Percentiles rank a stretch among this genome's conserved stretches.
Conservation (phyloP, 2,329 filamentous ascomycete genomes). For the Emericellopsis atlantica region DNA sequence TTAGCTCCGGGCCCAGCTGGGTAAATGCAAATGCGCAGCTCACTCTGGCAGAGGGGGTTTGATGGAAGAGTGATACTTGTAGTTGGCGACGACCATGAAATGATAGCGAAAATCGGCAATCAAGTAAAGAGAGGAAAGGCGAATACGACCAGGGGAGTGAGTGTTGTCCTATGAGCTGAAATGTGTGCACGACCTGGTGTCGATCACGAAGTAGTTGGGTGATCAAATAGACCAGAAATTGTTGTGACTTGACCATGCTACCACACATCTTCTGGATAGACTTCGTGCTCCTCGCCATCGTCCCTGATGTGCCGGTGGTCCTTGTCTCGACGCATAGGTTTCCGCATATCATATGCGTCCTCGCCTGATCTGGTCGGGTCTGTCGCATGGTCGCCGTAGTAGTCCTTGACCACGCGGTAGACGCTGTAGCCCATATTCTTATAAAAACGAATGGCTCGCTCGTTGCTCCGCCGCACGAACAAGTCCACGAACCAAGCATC, state of each 20-base stretch:
- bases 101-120: too few species aligned
- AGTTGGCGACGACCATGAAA: too few species aligned
- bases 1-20: too few species aligned
- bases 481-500: constrained; percentile 92
- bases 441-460: constrained; percentile 79
- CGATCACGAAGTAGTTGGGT: too few species aligned
- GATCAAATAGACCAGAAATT: too few species aligned
- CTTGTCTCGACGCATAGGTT: constrained; percentile 72
- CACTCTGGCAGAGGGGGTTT: too few species aligned
- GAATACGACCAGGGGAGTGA: too few species aligned
- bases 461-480: constrained; percentile 83
- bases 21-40: too few species aligned
- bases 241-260: constrained; percentile 15
- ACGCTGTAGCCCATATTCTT: constrained; percentile 85
- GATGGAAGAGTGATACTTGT: too few species aligned
- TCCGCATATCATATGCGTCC: constrained; percentile 96
- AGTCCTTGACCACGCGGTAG: constrained; percentile 77
- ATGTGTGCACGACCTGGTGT: too few species aligned
- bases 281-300: constrained; percentile 66
- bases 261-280: constrained; percentile 80
- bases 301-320: constrained; percentile 64
- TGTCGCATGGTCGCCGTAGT: constrained; percentile 77
- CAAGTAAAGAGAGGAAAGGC: too few species aligned
- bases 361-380: constrained; percentile 53
- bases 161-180: too few species aligned